Percentiles rank a stretch among this genome's conserved stretches.
Conservation (phyloP, 1,284 basidiomycete species). For the Ceratobasidium sp. region DNA sequence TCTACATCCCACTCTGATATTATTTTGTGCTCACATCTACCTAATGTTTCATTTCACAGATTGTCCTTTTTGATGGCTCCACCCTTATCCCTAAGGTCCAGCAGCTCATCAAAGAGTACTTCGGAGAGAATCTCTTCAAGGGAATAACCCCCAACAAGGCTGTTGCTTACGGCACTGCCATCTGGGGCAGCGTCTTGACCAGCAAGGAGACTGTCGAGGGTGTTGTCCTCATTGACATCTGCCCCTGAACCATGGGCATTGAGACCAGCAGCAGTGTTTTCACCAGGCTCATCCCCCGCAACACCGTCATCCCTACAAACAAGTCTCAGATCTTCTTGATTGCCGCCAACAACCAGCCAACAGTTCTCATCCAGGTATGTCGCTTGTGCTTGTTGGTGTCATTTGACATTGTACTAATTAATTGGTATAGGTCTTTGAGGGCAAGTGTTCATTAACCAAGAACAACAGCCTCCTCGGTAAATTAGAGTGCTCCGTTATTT, state of each 20-base stretch:
- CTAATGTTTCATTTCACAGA: constrained; percentile 53
- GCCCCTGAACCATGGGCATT: constrained; percentile 94
- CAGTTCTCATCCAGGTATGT: constrained; percentile 77
- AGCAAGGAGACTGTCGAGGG: constrained; percentile 85
- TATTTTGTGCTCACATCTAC: neutral
- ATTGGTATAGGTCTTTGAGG: constrained; percentile 79
- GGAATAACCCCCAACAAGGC: constrained; percentile 96
- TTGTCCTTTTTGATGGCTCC: constrained; percentile 94
- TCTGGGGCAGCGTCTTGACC: constrained; percentile 96
- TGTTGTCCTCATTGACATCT: constrained; percentile 95
- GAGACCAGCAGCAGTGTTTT: constrained; percentile 99
- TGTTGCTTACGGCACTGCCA: constrained; percentile 96
- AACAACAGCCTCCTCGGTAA: constrained; percentile 98
- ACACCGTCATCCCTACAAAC: constrained; percentile 98
- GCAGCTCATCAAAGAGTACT: constrained; percentile 94
- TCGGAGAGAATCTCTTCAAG: constrained; percentile 92
- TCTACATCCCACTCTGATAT: constrained; percentile 55
- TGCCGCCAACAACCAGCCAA: constrained; percentile 93
- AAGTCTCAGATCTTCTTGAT: constrained; percentile 99
- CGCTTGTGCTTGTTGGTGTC: constrained; percentile 12
- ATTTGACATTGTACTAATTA: constrained; percentile 50
- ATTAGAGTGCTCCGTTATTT: constrained; percentile 93
- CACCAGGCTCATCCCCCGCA: constrained; percentile 95
- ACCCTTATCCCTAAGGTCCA: constrained; percentile 99
- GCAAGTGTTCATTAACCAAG: constrained; percentile 94